Conservation (phyloP, 768 basidiomycete genomes). For the Nidula microcarpa region DNA sequence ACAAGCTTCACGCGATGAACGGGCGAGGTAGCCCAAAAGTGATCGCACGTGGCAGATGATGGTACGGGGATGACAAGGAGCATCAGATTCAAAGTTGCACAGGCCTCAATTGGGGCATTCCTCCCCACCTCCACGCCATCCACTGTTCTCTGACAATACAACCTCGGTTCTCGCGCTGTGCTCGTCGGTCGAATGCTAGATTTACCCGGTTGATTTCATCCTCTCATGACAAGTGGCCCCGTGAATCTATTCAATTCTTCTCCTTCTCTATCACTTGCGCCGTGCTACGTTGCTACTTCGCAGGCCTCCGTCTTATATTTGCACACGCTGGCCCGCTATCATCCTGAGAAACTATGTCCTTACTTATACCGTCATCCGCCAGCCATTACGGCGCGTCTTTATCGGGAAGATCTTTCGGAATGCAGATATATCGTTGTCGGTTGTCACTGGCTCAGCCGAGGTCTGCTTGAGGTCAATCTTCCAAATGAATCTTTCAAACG, state of each 20-base stretch:
- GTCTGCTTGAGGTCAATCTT: constrained; percentile 23
- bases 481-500: constrained; percentile 23
- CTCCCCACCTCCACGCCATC: constrained; percentile 14
- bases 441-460: constrained; percentile 24
- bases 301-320: background rate
- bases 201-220: background rate
- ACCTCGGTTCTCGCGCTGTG: background rate
- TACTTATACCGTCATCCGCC: constrained; percentile 11
- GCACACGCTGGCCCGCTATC: constrained; percentile 8
- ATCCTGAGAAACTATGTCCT: constrained; percentile 28
- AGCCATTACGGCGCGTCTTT: constrained; percentile 19
- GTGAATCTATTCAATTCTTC: background rate
- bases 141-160: background rate
- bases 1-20: constrained; percentile 35
- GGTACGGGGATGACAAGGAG: constrained; percentile 21
- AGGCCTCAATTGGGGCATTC: constrained; percentile 16
- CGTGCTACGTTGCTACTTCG: background rate
- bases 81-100: constrained; percentile 8
- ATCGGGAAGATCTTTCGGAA: constrained; percentile 32
- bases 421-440: constrained; percentile 13
- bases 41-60: background rate
- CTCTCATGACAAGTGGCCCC: background rate
- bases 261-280: background rate
- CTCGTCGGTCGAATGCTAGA: background rate
- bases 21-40: constrained; percentile 8